Evolutionary conservation across 805 yeast genomes (phyloP).

Genomic region (Metschnikowia arizonensis): DNA sequence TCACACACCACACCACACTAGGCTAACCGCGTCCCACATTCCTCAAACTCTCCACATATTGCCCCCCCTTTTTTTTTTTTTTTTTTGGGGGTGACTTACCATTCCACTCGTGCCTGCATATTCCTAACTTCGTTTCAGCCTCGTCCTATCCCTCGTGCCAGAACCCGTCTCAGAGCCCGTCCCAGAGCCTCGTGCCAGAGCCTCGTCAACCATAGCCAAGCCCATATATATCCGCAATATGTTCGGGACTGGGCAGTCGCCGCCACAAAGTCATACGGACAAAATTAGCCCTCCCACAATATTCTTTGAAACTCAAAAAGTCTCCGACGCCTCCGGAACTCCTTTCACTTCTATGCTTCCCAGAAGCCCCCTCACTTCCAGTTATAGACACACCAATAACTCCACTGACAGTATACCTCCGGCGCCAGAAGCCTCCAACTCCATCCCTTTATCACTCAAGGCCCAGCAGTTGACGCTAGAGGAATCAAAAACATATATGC

Average conservation of each 20-base stretch:
- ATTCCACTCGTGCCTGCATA: no score
- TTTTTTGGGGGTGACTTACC: no score
- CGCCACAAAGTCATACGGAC: not conserved
- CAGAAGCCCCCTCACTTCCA: conserved; percentile 1
- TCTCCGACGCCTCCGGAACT: not conserved
- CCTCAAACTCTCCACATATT: not conserved
- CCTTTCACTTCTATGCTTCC: conserved; percentile 13
- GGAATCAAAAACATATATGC: conserved; percentile 78
- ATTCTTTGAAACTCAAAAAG: not conserved
- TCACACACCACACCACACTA: not conserved
- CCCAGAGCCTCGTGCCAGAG: not conserved
- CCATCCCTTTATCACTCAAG: conserved; percentile 61
- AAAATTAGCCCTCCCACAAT: not conserved
- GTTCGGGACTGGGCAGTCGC: conserved; percentile 4
- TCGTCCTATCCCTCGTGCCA: no score
- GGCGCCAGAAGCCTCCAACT: conserved; percentile 29
- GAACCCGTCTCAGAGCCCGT: no score
- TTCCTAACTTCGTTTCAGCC: no score
- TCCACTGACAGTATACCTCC: conserved; percentile 17
- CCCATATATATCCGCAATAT: not conserved
- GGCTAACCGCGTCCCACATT: not conserved
- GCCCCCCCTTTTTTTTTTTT: not conserved
- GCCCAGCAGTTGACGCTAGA: conserved; percentile 66
- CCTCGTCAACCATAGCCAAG: not conserved
- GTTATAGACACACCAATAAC: conserved; percentile 7